Evolutionary conservation across 2,329 filamentous ascomycete species (phyloP), one percentile per base, ranked within the genome.

Genomic region (Graphiopsis chlorocephala): DNA sequence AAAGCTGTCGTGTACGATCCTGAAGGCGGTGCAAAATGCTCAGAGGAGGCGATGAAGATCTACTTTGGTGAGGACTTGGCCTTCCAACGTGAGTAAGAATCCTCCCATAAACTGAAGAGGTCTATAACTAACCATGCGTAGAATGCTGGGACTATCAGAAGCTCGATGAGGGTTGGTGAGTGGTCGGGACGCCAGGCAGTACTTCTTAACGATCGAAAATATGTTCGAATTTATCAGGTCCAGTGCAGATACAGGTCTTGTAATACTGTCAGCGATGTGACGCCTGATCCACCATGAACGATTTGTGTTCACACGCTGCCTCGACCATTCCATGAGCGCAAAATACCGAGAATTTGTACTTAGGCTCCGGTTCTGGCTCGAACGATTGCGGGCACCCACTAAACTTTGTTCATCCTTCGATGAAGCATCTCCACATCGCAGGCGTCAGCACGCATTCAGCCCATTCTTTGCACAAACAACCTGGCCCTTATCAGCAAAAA

Each of bases 51-150:
- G 14, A 83, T 87, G 81, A 75, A 85, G 68, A 75, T 78, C 5
- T 89, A 88, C 72, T 92, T 93, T 74, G 84, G 86, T 20, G 81
- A 89, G 60, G 90, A 92, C 72, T 78, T 93, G 63, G 90, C 48
- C 15, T 62, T 62, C 15, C 48, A 62, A 31, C 60, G 60, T 62
- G 17, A 62, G 60, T 62, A 1, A 3, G 10, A 3, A 12, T 42
- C 3, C 35, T n/a, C 8, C 10, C n/a, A 10, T 14, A 14, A 17
- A 38, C 7, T 55, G 7, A 28, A 6, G 6, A 45, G 3, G 15
- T 4, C 7, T 17, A 12, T 2, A 15, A 17, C 60, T 62, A 35
- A 62, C 48, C 20, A 55, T 25, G 28, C 7, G 17, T 23, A 62
- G 60, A 62, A 17, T 62, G 60, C 25, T 62, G 60, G 60, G 48